A percentile compares a stretch with the other conserved stretches of the same genome.
phyloP scores from a whole-genome alignment of 2,329 filamentous ascomycete species.

The Epicoccum sorghinum region DNA sequence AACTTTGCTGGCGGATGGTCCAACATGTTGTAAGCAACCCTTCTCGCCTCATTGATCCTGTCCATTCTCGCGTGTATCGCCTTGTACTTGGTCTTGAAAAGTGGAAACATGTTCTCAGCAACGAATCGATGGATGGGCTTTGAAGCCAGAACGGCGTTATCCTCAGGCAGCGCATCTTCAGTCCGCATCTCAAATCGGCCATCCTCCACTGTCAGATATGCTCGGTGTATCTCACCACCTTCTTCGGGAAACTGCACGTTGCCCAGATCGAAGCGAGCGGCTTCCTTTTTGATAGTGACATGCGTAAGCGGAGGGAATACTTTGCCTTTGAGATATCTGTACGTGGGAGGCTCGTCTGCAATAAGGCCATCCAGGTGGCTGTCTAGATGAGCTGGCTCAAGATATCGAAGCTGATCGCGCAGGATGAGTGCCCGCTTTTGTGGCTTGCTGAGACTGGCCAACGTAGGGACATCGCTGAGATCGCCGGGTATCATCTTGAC shows the following conservation, averaged over 20 bases:
- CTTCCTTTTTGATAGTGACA: constrained; percentile 30
- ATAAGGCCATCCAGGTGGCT: constrained; percentile 33
- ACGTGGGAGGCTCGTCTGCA: constrained; percentile 38
- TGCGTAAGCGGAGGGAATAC: constrained; percentile 28
- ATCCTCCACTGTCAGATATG: constrained; percentile 26
- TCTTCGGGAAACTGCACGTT: constrained; percentile 35
- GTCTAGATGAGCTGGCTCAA: constrained; percentile 32
- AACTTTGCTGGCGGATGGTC: constrained; percentile 18
- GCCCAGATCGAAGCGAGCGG: constrained; percentile 35
- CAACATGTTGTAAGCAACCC: constrained; percentile 26
- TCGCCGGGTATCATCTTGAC: constrained; percentile 1
- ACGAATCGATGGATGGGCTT: constrained; percentile 34
- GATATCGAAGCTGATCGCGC: constrained; percentile 36
- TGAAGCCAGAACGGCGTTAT: constrained; percentile 23
- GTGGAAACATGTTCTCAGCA: constrained; percentile 24
- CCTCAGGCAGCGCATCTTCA: constrained; percentile 23
- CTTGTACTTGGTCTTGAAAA: constrained; percentile 37
- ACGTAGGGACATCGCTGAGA: constrained; percentile 24
- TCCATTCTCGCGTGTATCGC: constrained; percentile 26
- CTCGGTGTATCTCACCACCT: constrained; percentile 16
- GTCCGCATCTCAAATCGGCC: constrained; percentile 28
- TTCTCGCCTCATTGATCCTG: constrained; percentile 33
- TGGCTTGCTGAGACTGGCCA: constrained; percentile 30
- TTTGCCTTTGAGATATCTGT: constrained; percentile 27
- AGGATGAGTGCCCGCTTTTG: constrained; percentile 38